Base-by-base conservation (phyloP, 352 stramenopile genomes). In the Phytophthora podocarpi region DNA sequence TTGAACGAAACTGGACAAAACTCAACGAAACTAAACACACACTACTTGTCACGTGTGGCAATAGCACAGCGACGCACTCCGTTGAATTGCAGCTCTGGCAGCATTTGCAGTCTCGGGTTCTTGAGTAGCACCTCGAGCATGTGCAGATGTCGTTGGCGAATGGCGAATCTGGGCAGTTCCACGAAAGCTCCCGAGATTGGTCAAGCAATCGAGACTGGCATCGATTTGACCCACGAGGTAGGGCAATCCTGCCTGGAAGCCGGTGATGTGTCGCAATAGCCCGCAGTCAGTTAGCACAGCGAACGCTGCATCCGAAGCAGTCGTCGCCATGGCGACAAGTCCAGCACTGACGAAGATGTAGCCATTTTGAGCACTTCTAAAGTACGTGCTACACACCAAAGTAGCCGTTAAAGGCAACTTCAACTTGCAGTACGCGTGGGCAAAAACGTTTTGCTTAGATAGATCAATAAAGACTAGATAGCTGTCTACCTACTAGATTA, bases 81-180 rank as follows among this genome's bases (percentile, higher is more conserved):
- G n/a, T 20, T 49, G 50, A 74, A 70, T n/a, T 74, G 40, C 11
- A 74, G 16, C 30, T 71, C 52, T 0, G 60, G 49, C 2, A 71
- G 28, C n/a, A 13, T 23, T 36, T 59, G 40, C 2, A 64, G 34
- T 30, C 20, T 28, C 2, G 46, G 37, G 16, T 66, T 32, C 7
- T 45, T 39, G 12, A 27, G 36, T 3, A 74, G 23, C 15, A 63
- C 40, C 45, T 67, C 35, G 18, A 74, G 55, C 49, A 68, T 56
- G 10, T 48, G 23, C 18, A 50, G 54, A 36, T 74, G 46, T 16
- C 66, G 66, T 28, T 46, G 66, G 12, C 66, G 66, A 20, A 66
- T 58, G 18, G 66, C 66, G 12, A 71, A 63, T 24, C 64, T 54
- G n/a, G 66, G 60, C 23, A 71, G 26, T 36, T 70, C 66, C 66